Percentiles rank a stretch among this genome's conserved stretches.
phyloP scores from a whole-genome alignment of 805 yeast species.

The Lipomyces chichibuensis region DNA sequence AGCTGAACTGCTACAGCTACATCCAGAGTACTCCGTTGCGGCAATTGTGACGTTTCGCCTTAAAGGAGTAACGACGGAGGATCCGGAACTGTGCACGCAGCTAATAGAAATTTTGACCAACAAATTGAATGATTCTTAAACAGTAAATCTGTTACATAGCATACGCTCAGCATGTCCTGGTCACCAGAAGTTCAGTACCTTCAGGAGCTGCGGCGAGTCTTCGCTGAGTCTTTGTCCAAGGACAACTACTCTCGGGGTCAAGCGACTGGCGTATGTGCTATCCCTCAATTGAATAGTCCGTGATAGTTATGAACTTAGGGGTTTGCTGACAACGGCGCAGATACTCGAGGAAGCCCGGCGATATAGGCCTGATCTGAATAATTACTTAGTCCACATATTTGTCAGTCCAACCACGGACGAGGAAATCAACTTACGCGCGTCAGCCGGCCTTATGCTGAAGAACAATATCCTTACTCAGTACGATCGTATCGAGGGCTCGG shows the following conservation, averaged over 20 bases:
- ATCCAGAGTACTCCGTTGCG: background rate
- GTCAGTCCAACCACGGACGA: slow-evolving; percentile 54
- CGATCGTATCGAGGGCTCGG: slow-evolving; percentile 40
- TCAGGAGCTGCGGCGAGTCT: slow-evolving; percentile 64
- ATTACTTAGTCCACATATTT: slow-evolving; percentile 73
- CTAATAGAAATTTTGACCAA: background rate
- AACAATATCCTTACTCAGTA: slow-evolving; percentile 59
- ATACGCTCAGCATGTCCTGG: slow-evolving; percentile 52
- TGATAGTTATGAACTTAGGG: background rate
- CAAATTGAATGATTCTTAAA: background rate
- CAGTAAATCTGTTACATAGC: background rate
- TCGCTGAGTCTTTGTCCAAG: slow-evolving; percentile 72
- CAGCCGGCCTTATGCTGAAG: slow-evolving; percentile 85
- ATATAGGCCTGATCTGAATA: slow-evolving; percentile 73
- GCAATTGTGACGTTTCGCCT: background rate
- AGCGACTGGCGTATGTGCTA: slow-evolving; percentile 58
- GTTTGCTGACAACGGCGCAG: slow-evolving; percentile 10
- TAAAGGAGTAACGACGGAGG: background rate
- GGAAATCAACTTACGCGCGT: slow-evolving; percentile 69
- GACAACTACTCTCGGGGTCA: slow-evolving; percentile 56
- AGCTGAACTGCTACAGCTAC: background rate
- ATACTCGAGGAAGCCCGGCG: slow-evolving; percentile 68
- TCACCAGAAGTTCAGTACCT: slow-evolving; percentile 64
- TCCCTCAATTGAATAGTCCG: background rate
- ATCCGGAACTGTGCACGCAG: background rate